A percentile compares a stretch with the other conserved stretches of the same genome.
Evolutionary conservation across 805 yeast genomes (phyloP).

Genomic region (Starmerella powellii): DNA sequence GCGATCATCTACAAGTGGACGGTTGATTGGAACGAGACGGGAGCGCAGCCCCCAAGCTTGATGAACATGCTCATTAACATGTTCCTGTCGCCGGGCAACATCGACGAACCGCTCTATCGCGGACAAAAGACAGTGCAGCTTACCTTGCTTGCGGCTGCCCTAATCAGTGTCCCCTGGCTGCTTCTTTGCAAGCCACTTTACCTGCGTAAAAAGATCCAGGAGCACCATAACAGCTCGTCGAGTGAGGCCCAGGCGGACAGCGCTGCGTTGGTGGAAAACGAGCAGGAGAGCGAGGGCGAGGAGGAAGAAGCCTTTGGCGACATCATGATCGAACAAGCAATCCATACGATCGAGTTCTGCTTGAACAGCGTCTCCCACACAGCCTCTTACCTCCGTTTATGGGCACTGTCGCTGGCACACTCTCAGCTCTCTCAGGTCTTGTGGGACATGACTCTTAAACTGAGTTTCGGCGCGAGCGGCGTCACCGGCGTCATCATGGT

Average conservation of each 20-base stretch:
- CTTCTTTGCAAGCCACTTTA: constrained; percentile 72
- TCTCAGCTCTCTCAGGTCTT: constrained; percentile 89
- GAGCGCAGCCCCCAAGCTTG: constrained; percentile 77
- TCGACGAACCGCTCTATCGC: constrained; percentile 65
- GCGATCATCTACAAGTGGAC: constrained; percentile 89
- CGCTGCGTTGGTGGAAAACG: too few species aligned
- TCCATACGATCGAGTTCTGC: constrained; percentile 95
- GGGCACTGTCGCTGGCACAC: constrained; percentile 97
- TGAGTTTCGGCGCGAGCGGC: constrained; percentile 62
- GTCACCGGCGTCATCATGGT: constrained; percentile 56
- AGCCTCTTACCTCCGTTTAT: constrained; percentile 86
- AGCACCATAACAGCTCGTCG: too few species aligned
- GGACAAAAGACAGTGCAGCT: constrained; percentile 75
- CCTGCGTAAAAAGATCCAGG: constrained; percentile 40
- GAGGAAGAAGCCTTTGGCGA: constrained; percentile 73
- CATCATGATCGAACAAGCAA: constrained; percentile 90
- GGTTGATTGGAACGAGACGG: constrained; percentile 74
- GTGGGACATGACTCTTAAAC: constrained; percentile 89
- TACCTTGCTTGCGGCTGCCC: constrained; percentile 58
- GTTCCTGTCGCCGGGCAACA: constrained; percentile 86
- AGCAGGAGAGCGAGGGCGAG: too few species aligned
- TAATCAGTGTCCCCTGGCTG: constrained; percentile 86
- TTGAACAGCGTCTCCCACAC: constrained; percentile 97
- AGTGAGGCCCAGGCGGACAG: constrained; percentile 21
- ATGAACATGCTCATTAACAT: constrained; percentile 89